phyloP scores from a whole-genome alignment of 2,329 filamentous ascomycete genomes.

The Peltaster fructicola region DNA sequence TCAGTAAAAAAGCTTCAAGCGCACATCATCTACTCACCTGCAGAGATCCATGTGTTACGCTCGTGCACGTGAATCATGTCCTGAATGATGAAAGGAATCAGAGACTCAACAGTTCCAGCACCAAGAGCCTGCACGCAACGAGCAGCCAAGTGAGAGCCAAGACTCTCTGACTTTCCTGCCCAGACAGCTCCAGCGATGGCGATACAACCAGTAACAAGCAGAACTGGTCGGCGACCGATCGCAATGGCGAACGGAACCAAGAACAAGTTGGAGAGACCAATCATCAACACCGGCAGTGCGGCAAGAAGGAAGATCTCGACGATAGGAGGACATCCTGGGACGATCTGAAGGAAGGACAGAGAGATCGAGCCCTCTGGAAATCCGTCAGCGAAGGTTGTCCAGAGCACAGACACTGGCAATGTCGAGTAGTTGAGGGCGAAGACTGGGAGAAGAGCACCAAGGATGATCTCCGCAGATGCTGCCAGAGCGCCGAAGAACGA shows the following conservation, averaged over 20 bases:
- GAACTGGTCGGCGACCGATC: conserved; percentile 24
- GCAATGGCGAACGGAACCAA: conserved; percentile 22
- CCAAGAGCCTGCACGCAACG: conserved; percentile 18
- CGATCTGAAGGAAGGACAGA: conserved; percentile 1
- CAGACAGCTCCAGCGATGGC: conserved; percentile 18
- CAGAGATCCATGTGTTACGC: conserved; percentile 21
- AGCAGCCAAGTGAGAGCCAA: conserved; percentile 18
- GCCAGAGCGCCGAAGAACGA: conserved; percentile 10
- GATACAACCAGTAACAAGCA: conserved; percentile 19
- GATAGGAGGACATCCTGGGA: conserved; percentile 7
- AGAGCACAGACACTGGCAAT: too few species aligned
- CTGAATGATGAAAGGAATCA: conserved; percentile 24
- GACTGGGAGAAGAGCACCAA: conserved; percentile 9
- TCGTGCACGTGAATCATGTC: conserved; percentile 25
- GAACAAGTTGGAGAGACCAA: conserved; percentile 24
- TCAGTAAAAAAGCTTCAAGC: not conserved
- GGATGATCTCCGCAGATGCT: conserved; percentile 8
- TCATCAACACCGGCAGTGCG: conserved; percentile 8
- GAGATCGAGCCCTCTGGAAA: conserved; percentile 1
- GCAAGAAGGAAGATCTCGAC: conserved; percentile 9
- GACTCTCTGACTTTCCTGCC: conserved; percentile 14
- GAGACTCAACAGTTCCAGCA: conserved; percentile 21
- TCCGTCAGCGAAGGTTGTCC: not conserved
- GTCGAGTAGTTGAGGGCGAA: conserved; percentile 9
- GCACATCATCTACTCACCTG: conserved; percentile 24